Evolutionary conservation across 208 protist species (phyloP), one percentile per base, ranked within the genome.

Genomic region (Trypanosoma brucei): DNA sequence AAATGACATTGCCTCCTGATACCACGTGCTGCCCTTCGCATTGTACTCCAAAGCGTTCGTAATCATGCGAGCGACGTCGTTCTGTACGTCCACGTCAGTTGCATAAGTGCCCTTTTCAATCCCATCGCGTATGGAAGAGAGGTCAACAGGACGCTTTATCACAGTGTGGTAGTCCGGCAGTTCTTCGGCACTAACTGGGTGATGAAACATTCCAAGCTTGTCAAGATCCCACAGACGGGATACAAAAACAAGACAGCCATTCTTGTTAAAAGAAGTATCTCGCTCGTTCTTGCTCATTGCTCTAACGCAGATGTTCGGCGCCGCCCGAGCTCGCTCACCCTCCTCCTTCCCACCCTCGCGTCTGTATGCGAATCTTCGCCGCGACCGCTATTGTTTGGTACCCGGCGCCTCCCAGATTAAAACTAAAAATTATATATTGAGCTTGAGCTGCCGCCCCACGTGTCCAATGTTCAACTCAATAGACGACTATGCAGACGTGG

Each of bases 1-100:
- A 36, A 95, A 72, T 48, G 78, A 55, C 39, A 79, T 73, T 36
- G 90, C 90, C 59, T 83, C 70, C 14, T 68, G 55, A 55, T 91
- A 72, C 79, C 78, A 93, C 51, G 55, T 69, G 8, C 73, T 79
- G 46, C 78, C 83, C 44, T 81, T 86, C 8, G 79, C 69, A 65
- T 95, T 95, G 76, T 88, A 95, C 48, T 91, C 78, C 35, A 95
- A 58, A 8, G 90, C 90, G 65, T 95, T 95, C 22, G 86, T 65
- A 44, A 95, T 82, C 90, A 95, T 95, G 3, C 83, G 79, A 0
- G 79, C 84, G 5, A 92, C 86, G 52, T 91, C 90, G 34, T 81
- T 81, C 68, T 92, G 77, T 44, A 95, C 76, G 35, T 88, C 84
- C 0, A 69, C 63, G 67, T 95, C 86, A 4, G 39, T 55, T 13